Conservation (phyloP, 768 basidiomycete genomes). For the Lactarius sanguifluus region DNA sequence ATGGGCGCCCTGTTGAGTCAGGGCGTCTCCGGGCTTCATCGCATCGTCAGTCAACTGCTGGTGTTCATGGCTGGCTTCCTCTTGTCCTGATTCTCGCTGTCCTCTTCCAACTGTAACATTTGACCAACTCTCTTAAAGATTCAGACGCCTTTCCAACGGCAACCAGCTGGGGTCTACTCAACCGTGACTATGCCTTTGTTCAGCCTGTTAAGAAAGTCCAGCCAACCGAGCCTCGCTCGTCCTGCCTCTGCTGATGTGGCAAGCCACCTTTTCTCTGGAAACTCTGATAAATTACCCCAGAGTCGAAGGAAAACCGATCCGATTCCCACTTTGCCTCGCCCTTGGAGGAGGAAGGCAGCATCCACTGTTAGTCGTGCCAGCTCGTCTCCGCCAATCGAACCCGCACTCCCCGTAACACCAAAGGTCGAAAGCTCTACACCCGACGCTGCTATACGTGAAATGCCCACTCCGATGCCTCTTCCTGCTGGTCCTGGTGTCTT, state of each 20-base stretch:
- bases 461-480: neutral
- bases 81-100: neutral
- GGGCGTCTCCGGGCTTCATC: neutral
- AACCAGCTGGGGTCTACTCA: neutral
- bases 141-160: neutral
- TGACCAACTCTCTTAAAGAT: neutral
- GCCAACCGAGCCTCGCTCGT: neutral
- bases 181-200: conserved; percentile 3
- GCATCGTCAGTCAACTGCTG: neutral
- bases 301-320: neutral
- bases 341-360: neutral
- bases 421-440: neutral
- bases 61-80: too few relatives aligned
- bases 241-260: neutral
- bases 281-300: neutral
- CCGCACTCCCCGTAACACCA: neutral
- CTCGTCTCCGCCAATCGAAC: neutral
- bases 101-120: neutral
- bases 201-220: conserved; percentile 8
- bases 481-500: neutral
- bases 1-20: neutral
- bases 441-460: neutral
- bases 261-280: neutral
- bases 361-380: neutral
- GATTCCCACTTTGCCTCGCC: neutral